Evolutionary conservation across 495 filamentous ascomycete species (phyloP).

Genomic region (Neurospora sp.): DNA sequence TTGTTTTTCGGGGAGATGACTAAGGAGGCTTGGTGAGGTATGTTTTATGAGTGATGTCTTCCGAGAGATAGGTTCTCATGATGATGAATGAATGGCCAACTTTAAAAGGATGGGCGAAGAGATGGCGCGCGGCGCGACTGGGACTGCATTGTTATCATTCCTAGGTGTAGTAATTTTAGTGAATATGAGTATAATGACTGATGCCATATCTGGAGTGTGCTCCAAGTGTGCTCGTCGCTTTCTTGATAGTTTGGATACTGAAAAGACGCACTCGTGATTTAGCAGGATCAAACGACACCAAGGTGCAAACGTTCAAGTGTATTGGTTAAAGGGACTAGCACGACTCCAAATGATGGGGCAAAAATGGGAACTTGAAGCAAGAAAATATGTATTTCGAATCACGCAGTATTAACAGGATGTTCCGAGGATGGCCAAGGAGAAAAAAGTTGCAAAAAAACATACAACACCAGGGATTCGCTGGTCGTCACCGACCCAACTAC

Average conservation of each 20-base stretch:
- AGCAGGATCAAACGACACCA: background rate
- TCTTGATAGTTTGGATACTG: background rate
- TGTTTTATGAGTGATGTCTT: background rate
- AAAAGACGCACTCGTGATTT: background rate
- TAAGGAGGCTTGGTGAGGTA: background rate
- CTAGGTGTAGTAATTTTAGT: background rate
- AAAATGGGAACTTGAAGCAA: too few relatives aligned
- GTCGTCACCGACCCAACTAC: slow-evolving; percentile 37
- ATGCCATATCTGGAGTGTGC: background rate
- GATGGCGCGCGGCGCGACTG: background rate
- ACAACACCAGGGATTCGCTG: slow-evolving; percentile 35
- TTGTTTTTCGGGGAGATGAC: background rate
- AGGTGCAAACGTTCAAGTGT: too few relatives aligned
- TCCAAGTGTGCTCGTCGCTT: background rate
- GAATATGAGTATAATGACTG: background rate
- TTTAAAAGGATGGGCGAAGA: too few relatives aligned
- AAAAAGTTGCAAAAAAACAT: slow-evolving; percentile 20
- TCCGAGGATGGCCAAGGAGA: too few relatives aligned
- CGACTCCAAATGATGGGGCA: background rate
- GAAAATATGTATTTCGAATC: too few relatives aligned
- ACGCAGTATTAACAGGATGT: too few relatives aligned
- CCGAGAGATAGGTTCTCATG: background rate
- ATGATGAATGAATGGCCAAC: background rate
- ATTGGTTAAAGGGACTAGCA: too few relatives aligned
- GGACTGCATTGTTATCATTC: background rate